Percentiles rank a stretch among this genome's conserved stretches.
phyloP scores from a whole-genome alignment of 2,329 filamentous ascomycete species.

The Colletotrichum higginsianum region DNA sequence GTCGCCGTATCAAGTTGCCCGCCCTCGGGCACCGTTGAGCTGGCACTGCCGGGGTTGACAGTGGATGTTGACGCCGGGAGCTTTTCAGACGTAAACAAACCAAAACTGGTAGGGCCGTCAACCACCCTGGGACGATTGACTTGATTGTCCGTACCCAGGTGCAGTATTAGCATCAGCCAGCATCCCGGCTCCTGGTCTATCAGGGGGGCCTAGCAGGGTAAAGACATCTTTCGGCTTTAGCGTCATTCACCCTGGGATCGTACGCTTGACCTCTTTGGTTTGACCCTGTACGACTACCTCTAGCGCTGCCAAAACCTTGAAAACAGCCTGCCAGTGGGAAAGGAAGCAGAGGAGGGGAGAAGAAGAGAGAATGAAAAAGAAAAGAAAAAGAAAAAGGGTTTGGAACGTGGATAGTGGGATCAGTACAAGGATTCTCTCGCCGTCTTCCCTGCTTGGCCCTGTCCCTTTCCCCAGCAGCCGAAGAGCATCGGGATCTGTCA shows the following conservation, averaged over 20 bases:
- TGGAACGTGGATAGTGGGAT: slow-evolving; percentile 14
- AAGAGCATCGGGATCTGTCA: neutral
- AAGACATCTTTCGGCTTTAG: neutral
- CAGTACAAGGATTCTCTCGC: slow-evolving; percentile 31
- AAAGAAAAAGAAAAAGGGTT: slow-evolving; percentile 5
- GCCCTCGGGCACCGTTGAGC: slow-evolving; percentile 36
- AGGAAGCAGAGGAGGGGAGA: neutral
- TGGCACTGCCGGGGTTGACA: slow-evolving; percentile 42
- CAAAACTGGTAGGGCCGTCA: slow-evolving; percentile 31
- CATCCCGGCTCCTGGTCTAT: slow-evolving; percentile 12
- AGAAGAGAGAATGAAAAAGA: too few species aligned
- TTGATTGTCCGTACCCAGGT: slow-evolving; percentile 1
- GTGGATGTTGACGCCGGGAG: slow-evolving; percentile 37
- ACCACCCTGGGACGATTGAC: slow-evolving; percentile 17
- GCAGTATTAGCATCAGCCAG: too few species aligned
- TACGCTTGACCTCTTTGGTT: too few species aligned
- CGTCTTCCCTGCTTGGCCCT: slow-evolving; percentile 16
- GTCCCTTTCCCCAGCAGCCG: neutral
- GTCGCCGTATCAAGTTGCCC: slow-evolving; percentile 1
- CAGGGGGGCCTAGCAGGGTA: neutral
- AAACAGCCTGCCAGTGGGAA: slow-evolving; percentile 3
- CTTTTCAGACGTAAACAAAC: slow-evolving; percentile 42
- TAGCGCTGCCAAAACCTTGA: neutral
- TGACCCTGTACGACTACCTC: neutral
- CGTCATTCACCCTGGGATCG: neutral